These are phyloP conservation scores for Senecio squalidus DNA, from an alignment of 140 eudicot species.

Conservation along the genomic window DNA sequence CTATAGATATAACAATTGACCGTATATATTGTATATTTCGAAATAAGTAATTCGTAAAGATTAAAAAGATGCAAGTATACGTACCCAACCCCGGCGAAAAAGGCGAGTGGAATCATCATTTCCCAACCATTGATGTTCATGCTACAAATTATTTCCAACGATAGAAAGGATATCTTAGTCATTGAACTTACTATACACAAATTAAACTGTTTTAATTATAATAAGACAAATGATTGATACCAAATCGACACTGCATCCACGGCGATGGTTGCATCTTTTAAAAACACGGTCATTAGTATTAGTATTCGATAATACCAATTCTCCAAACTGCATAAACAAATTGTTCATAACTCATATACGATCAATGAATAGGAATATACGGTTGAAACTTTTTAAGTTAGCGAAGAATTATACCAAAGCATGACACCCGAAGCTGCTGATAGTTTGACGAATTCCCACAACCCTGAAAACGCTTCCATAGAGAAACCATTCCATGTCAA, in stretches of 20 bases:
- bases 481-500: conserved; percentile 57
- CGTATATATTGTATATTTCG: neutral
- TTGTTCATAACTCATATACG: neutral
- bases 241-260: conserved; percentile 62
- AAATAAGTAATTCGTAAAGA: neutral
- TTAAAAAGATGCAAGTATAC: neutral
- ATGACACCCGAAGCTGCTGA: conserved; percentile 60
- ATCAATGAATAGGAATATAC: neutral
- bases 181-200: neutral
- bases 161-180: neutral
- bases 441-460: conserved; percentile 52
- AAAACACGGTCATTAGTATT: conserved; percentile 46
- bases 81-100: conserved; percentile 53
- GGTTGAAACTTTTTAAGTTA: neutral
- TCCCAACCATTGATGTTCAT: conserved; percentile 54
- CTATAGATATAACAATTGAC: too few relatives aligned
- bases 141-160: conserved; percentile 30
- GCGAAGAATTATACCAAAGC: conserved; percentile 44
- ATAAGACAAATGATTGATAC: conserved; percentile 10
- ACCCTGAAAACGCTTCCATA: conserved; percentile 47
- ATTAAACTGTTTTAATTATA: neutral
- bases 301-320: conserved; percentile 64
- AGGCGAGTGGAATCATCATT: conserved; percentile 52
- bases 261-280: conserved; percentile 45
- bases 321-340: conserved; percentile 46